Conservation (phyloP, 1,284 basidiomycete genomes). For the Neolentinus lepideus region DNA sequence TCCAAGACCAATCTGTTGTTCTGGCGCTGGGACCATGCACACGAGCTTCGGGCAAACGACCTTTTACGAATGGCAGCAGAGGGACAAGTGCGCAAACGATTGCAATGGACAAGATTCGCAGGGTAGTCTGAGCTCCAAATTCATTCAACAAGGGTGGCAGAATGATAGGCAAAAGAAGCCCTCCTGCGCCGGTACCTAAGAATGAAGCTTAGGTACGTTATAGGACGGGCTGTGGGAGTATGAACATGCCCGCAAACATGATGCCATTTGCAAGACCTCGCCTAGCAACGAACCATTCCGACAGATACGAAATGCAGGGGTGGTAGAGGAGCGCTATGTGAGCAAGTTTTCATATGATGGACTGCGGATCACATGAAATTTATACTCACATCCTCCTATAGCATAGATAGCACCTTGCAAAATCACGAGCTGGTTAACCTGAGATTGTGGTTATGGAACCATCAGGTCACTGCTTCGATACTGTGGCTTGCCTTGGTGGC, state of each 20-base stretch:
- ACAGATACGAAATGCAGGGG: constrained; percentile 20
- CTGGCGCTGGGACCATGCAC: background rate
- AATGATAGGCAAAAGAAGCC: constrained; percentile 20
- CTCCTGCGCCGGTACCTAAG: constrained; percentile 20
- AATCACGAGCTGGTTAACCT: constrained; percentile 19
- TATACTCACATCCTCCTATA: constrained; percentile 20
- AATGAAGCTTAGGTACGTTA: background rate
- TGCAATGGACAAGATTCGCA: constrained; percentile 14
- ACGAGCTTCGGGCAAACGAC: constrained; percentile 17
- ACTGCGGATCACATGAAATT: background rate
- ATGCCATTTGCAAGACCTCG: constrained; percentile 25
- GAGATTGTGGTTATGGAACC: background rate
- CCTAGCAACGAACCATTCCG: constrained; percentile 25
- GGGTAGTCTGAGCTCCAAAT: constrained; percentile 12
- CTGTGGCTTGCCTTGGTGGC: constrained; percentile 11
- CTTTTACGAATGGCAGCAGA: constrained; percentile 16
- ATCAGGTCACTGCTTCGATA: background rate
- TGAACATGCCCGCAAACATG: constrained; percentile 19
- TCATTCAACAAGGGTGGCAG: constrained; percentile 13
- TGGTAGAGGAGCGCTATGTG: constrained; percentile 12
- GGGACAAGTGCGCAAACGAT: constrained; percentile 11
- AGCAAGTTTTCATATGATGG: background rate
- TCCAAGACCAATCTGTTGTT: background rate
- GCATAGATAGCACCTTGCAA: constrained; percentile 23
- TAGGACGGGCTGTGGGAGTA: background rate